Evolutionary conservation across 192 early-diverging fungal genomes (phyloP), one percentile per base, ranked within the genome.

Genomic region (Coemansia erecta): DNA sequence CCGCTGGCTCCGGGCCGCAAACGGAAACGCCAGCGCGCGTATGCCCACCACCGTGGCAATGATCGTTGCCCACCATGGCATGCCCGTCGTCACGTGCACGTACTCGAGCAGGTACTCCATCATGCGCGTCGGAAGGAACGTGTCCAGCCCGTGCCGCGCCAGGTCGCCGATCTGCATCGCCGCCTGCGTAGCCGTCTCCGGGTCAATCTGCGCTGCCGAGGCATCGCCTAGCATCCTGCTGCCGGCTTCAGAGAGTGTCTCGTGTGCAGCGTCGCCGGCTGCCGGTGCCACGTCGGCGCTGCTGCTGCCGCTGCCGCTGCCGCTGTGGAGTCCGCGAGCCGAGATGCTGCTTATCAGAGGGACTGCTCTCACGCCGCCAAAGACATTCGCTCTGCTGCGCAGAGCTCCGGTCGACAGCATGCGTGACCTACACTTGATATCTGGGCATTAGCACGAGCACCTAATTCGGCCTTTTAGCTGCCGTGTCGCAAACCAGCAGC

Each of bases 41-140:
- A 92, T 77, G 8, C 80, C 50, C 24, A 95, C 33, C 0, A 90
- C 92, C 1, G 85, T 67, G 10, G 63, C 69, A 6, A 81, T 83
- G 55, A 98, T 95, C n/a, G 94, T 87, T 8, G 74, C 89, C 91
- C 91, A 96, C 96, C 96, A 98, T 5, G 94, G 93, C 55, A 97
- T 68, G 6, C 94, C 94, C 14, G 87, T 88, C 22, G 77, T 72
- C 14, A 97, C 89, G 64, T 94, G 87, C 39, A 91, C 62, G 18
- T 79, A 83, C 72, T 98, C 96, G 24, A 97, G 60, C 7, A 85
- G 53, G 7, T 77, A 80, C 71, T 98, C 86, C 15, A 88, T 61
- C 18, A 79, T 49, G 35, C 91, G 93, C 6, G 87, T 86, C 11
- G 93, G 92, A 8, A 87, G 77, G 42, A 68, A 85, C 42, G 86